Base-by-base conservation (phyloP, 1,139 yeast genomes). In the Debaryomyces fabryi region DNA sequence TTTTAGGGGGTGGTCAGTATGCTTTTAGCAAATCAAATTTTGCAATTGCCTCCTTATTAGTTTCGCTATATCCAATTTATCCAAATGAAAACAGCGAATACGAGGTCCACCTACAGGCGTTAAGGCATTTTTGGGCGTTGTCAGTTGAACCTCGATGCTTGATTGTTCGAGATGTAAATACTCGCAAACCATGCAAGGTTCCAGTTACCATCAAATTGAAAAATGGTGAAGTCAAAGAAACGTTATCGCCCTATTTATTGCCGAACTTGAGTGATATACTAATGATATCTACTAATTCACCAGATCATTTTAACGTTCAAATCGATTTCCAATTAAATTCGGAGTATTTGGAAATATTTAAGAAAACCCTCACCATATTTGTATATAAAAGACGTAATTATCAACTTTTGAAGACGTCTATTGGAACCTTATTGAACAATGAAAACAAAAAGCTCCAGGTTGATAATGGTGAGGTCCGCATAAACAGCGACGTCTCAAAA, bases 1-100 rank as follows among this genome's bases (percentile, higher is more conserved):
- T 93, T 60, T 68, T 93, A 39, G 97, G 97, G 0, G 96, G 97
- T 4, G 97, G 98, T 0, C 97, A 90, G 63, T 90, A 83, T 67
- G 93, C 96, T 0, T 81, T 93, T 53, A 77, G 81, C 29, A 77
- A 78, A 38, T 75, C 85, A 10, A 79, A 83, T 53, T 76, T 90
- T 58, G 83, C 88, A 6, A 74, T 87, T 51, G 96, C 96, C 0
- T 72, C 86, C n/a, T 72, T 90, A 52, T 74, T 91, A 1, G 81
- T 88, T 0, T 80, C 96, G 2, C 73, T 86, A 42, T 86, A 88
- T 53, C 97, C 97, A 0, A 76, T 87, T 5, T 84, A 83, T 55
- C 89, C 95, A 0, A 68, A 62, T 47, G 74, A 65, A 16, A 64
- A 62, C 35, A 64, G 68, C 29, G 80, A 74, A 21, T 68, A 72